Conservation (phyloP, 768 basidiomycete species). For the Leucosporidium creatinivorum region DNA sequence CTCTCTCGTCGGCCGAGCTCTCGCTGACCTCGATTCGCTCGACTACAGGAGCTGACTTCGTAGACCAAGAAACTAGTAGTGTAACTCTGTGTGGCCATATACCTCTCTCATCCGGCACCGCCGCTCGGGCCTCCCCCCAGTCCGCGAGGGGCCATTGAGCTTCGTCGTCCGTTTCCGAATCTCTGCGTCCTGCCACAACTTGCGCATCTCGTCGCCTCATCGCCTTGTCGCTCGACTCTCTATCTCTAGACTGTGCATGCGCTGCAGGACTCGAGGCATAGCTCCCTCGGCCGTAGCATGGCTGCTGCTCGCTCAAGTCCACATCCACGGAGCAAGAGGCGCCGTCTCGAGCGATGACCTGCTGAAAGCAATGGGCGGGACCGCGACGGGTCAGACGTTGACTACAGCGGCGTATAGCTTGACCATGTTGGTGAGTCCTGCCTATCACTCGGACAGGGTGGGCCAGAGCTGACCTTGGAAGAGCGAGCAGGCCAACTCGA, state of each 20-base stretch:
- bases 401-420: conserved; percentile 12
- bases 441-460: no score
- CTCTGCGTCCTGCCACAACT: not conserved
- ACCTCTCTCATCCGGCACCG: no score
- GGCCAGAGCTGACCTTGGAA: not conserved
- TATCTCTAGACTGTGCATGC: no score
- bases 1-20: not conserved
- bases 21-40: not conserved
- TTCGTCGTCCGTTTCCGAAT: no score
- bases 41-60: not conserved
- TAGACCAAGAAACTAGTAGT: not conserved
- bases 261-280: not conserved
- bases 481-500: conserved; percentile 2
- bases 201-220: not conserved
- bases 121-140: no score
- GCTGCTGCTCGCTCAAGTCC: not conserved
- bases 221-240: not conserved
- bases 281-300: not conserved
- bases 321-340: not conserved
- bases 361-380: conserved; percentile 15
- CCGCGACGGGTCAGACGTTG: conserved; percentile 13
- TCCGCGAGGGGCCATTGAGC: no score
- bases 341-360: conserved; percentile 7
- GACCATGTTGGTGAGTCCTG: conserved; percentile 8
- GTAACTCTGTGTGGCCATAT: not conserved